Evolutionary conservation across 257 asterid genomes (phyloP), one percentile per base, ranked within the genome.

Genomic region (Ocimum tenuiflorum): DNA sequence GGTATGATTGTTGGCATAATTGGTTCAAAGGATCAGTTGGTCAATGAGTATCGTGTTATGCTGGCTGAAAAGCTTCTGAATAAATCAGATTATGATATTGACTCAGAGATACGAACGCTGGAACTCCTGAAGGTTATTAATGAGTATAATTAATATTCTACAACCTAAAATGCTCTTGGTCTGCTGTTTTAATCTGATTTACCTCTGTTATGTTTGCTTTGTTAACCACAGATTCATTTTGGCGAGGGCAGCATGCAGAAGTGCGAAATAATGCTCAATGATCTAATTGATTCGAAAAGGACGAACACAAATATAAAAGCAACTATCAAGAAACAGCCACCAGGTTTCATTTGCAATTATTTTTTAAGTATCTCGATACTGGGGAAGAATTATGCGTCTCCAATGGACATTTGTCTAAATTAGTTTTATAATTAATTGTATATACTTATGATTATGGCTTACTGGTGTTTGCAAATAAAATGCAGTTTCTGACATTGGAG

Each of bases 221-320:
- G 47, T 38, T 38, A 59, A 69, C 68, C 80, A 67, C 83, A 92
- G 99, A 92, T 92, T 77, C 99, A 89, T 84, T 92, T 92, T 80
- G 99, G 99, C 58, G 99, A 92, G 89, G 80, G 87, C 81, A 86
- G 96, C 87, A 84, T 92, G 99, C 97, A 89, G 81, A 86, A 78
- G 75, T 92, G 99, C 74, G 99, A 92, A 82, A 90, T 92, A 74
- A 92, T 92, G 99, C 94, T 92, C 70, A 92, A 92, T 79, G 99
- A 92, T 81, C 81, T 92, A 59, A 92, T 92, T 55, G 96, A 86
- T 79, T 92, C 99, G 15, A 89, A 88, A 75, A 85, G 99, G 85
- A 92, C 89, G 13, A 92, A 89, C 67, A 77, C 96, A 73, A 92
- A 88, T 78, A 85, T 92, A 54, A 88, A 89, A 85, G 91, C 95